Percentiles rank a stretch among this genome's conserved stretches.
These are phyloP conservation scores for Austroboletus eburneus DNA, from an alignment of 768 basidiomycete genomes.

Conservation along the genomic window DNA sequence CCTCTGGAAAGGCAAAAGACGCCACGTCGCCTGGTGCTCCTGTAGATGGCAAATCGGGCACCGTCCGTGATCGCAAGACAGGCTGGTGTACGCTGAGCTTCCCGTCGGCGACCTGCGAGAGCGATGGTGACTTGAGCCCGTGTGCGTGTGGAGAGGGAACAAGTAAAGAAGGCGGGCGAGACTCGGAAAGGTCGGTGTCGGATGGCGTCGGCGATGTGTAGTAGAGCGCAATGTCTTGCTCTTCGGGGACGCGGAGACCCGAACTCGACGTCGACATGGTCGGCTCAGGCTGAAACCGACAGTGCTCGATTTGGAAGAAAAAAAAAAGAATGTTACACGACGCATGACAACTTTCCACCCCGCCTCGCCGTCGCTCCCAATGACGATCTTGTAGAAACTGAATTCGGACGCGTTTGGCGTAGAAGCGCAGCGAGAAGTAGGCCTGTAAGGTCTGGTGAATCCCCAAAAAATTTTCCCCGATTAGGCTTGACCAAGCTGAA, in stretches of 20 bases:
- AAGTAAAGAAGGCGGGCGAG: conserved; percentile 13
- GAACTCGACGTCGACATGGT: conserved; percentile 12
- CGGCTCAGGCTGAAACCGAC: not conserved
- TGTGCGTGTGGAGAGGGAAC: not conserved
- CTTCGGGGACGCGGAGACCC: conserved; percentile 19
- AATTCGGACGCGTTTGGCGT: too few relatives aligned
- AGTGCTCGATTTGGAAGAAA: not conserved
- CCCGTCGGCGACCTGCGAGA: conserved; percentile 25
- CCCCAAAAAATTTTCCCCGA: too few relatives aligned
- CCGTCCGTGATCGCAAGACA: conserved; percentile 43
- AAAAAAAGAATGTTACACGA: not conserved
- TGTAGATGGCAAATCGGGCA: conserved; percentile 37
- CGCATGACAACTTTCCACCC: conserved; percentile 47
- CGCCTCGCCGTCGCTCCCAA: not conserved
- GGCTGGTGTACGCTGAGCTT: conserved; percentile 17
- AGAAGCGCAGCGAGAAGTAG: too few relatives aligned
- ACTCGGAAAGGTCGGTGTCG: conserved; percentile 21
- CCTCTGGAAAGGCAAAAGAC: conserved; percentile 44
- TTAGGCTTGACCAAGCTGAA: too few relatives aligned
- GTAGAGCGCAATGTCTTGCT: conserved; percentile 28
- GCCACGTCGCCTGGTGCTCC: conserved; percentile 27
- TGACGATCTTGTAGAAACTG: not conserved
- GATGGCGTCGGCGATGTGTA: conserved; percentile 25
- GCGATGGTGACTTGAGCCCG: conserved; percentile 32
- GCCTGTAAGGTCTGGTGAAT: too few relatives aligned